Percentiles rank a stretch among this genome's conserved stretches.
phyloP scores from a whole-genome alignment of 2,329 filamentous ascomycete genomes.

The Aspergillus quadrilineatus region DNA sequence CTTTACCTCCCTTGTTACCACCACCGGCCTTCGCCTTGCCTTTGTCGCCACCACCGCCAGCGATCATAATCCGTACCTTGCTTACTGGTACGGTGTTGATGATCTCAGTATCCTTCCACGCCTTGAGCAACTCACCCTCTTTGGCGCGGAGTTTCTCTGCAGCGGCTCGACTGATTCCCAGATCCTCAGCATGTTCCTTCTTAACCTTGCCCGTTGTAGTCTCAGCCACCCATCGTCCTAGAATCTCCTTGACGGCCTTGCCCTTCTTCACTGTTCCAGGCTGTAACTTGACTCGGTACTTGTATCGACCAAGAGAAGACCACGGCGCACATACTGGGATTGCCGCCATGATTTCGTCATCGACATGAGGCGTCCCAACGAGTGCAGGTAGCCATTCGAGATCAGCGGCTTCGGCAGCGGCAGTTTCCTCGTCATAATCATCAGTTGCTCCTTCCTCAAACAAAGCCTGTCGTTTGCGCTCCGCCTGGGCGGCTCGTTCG shows the following conservation, averaged over 20 bases:
- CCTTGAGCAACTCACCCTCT: slow-evolving; percentile 81
- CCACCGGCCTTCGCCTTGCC: slow-evolving; percentile 42
- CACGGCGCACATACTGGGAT: slow-evolving; percentile 64
- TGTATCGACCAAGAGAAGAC: slow-evolving; percentile 65
- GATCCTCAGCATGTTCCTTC: slow-evolving; percentile 59
- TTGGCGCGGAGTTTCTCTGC: slow-evolving; percentile 77
- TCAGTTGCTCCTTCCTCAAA: slow-evolving; percentile 68
- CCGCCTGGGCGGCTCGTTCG: slow-evolving; percentile 66
- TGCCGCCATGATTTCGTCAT: slow-evolving; percentile 69
- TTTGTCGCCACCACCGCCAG: slow-evolving; percentile 43
- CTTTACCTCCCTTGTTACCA: slow-evolving; percentile 32
- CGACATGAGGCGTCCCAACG: slow-evolving; percentile 72
- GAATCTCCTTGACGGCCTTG: slow-evolving; percentile 85
- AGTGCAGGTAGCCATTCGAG: slow-evolving; percentile 63
- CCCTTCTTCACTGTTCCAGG: slow-evolving; percentile 89
- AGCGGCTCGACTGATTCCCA: slow-evolving; percentile 50
- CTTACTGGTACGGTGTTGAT: slow-evolving; percentile 77
- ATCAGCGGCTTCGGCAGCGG: slow-evolving; percentile 49
- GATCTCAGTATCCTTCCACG: slow-evolving; percentile 76
- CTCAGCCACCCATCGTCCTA: slow-evolving; percentile 75
- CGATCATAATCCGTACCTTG: slow-evolving; percentile 76
- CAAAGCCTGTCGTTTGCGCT: slow-evolving; percentile 67
- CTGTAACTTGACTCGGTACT: slow-evolving; percentile 94
- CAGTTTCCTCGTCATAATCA: slow-evolving; percentile 56
- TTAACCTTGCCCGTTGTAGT: slow-evolving; percentile 49